These are phyloP conservation scores for Theobroma cacao DNA, from an alignment of 345 rosid species.

Conservation along the genomic window DNA sequence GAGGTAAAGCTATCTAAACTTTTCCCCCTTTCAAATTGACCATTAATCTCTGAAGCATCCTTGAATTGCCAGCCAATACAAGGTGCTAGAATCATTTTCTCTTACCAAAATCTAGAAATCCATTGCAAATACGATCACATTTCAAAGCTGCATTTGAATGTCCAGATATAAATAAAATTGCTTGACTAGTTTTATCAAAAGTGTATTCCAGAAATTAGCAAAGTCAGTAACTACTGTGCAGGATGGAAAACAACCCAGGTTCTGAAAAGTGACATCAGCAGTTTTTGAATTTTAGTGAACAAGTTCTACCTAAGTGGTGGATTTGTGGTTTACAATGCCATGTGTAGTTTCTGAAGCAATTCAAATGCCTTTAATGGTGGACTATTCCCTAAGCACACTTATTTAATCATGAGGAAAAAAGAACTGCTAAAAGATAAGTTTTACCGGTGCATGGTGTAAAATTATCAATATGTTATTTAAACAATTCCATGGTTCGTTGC, in stretches of 20 bases:
- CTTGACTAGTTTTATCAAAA: neutral
- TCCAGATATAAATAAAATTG: neutral
- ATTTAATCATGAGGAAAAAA: neutral
- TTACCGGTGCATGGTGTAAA: neutral
- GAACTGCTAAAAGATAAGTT: neutral
- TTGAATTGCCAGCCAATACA: neutral
- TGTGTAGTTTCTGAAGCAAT: neutral
- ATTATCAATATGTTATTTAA: neutral
- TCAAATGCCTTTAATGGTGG: neutral
- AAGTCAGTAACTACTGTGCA: neutral
- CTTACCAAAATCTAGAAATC: neutral
- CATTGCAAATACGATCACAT: neutral
- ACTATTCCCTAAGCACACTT: neutral
- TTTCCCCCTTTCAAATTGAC: neutral
- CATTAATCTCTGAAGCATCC: neutral
- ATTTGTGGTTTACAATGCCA: slow-evolving; percentile 4
- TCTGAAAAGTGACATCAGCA: neutral
- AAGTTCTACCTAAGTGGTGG: neutral
- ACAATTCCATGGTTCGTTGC: neutral
- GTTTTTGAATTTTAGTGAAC: neutral
- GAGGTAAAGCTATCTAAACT: slow-evolving; percentile 51
- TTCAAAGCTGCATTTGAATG: no score
- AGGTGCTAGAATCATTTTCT: neutral
- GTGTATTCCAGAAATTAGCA: no score
- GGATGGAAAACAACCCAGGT: neutral